Percentiles rank a stretch among this genome's conserved stretches.
Evolutionary conservation across 805 yeast genomes (phyloP).

Genomic region (Kockiozyma suomiensis): DNA sequence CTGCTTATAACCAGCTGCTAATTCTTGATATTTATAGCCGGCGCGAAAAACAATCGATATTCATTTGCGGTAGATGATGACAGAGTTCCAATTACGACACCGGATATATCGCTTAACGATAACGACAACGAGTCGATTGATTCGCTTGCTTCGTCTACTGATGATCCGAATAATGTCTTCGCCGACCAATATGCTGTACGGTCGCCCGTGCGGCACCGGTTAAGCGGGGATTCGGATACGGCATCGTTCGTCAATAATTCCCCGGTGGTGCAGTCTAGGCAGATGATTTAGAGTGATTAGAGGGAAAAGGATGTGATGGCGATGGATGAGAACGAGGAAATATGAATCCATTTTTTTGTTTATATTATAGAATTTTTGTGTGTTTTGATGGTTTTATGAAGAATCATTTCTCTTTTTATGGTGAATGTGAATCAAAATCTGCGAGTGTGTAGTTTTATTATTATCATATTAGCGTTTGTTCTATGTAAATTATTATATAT

Average conservation of each 20-base stretch:
- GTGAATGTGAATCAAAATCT: neutral
- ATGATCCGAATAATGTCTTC: neutral
- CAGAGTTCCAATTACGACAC: conserved; percentile 22
- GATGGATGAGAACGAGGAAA: too few relatives aligned
- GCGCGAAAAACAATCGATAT: neutral
- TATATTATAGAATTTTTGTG: neutral
- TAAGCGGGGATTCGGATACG: conserved; percentile 3
- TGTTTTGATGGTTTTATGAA: neutral
- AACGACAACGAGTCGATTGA: conserved; percentile 5
- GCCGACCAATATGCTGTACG: conserved; percentile 1
- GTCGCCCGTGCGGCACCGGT: neutral
- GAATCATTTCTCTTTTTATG: neutral
- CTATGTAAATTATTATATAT: neutral
- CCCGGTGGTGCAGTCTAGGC: conserved; percentile 14
- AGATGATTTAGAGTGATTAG: conserved; percentile 9
- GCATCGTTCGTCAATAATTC: conserved; percentile 11
- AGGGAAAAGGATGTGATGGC: neutral
- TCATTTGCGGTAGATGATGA: conserved; percentile 14
- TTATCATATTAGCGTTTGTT: neutral
- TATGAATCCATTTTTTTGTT: neutral
- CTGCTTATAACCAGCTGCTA: neutral
- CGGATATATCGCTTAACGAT: conserved; percentile 6
- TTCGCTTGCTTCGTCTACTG: conserved; percentile 14
- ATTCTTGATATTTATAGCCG: neutral
- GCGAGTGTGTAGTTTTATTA: neutral